These are phyloP conservation scores for Cucumis sativus DNA, from an alignment of 306 rosid genomes.

Conservation along the genomic window DNA sequence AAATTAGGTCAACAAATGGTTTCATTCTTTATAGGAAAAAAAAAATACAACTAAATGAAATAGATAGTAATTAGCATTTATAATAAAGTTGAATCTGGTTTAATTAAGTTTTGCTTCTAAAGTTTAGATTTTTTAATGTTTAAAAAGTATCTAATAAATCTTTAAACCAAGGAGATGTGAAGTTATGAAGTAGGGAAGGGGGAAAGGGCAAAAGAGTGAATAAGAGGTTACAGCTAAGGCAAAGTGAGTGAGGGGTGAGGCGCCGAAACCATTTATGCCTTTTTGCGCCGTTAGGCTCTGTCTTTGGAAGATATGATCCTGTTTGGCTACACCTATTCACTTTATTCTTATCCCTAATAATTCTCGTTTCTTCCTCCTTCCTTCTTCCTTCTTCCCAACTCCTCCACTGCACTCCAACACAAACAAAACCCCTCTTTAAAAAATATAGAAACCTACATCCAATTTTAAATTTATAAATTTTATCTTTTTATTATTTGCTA, in stretches of 20 bases:
- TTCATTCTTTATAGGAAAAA: no score
- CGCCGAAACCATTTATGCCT: constrained; percentile 12
- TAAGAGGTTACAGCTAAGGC: constrained; percentile 11
- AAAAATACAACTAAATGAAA: no score
- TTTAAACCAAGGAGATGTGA: no score
- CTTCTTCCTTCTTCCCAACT: not conserved
- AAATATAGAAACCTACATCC: no score
- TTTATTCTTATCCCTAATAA: not conserved
- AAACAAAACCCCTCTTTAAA: not conserved
- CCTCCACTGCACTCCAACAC: not conserved
- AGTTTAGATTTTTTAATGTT: no score
- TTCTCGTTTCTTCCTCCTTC: not conserved
- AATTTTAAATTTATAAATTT: no score
- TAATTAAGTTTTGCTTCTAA: no score
- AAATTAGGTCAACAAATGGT: not conserved
- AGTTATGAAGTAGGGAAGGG: no score
- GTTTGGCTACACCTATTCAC: not conserved
- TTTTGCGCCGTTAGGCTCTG: constrained; percentile 6
- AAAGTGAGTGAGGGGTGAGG: not conserved
- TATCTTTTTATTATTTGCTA: no score
- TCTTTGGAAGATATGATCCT: not conserved
- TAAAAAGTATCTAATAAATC: no score
- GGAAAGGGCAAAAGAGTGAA: constrained; percentile 16
- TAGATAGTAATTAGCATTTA: no score
- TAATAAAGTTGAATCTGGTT: no score